These are phyloP conservation scores for Cyclostephanos invisitatus DNA, from an alignment of 108 stramenopile species.

Conservation along the genomic window DNA sequence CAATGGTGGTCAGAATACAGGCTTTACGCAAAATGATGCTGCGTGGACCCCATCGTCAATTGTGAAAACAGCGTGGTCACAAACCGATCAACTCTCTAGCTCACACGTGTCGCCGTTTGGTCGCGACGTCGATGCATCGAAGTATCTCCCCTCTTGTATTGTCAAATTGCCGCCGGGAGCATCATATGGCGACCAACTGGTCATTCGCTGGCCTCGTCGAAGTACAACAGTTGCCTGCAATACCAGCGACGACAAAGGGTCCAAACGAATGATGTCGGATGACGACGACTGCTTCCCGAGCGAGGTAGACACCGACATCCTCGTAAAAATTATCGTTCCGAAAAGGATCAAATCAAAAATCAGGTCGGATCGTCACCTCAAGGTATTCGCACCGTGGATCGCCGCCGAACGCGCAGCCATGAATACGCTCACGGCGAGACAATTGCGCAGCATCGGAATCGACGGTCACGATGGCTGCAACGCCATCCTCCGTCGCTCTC, in stretches of 20 bases:
- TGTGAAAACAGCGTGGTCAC: neutral
- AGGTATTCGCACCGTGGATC: constrained; percentile 44
- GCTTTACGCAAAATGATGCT: neutral
- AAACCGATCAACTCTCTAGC: constrained; percentile 1
- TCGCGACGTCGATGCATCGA: constrained; percentile 3
- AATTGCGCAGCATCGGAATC: constrained; percentile 36
- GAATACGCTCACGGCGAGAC: constrained; percentile 21
- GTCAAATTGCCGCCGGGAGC: constrained; percentile 24
- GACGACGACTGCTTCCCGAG: constrained; percentile 1
- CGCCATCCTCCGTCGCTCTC: constrained; percentile 21
- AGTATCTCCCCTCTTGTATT: constrained; percentile 29
- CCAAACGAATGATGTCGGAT: constrained; percentile 13
- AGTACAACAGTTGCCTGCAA: neutral
- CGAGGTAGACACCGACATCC: constrained; percentile 1
- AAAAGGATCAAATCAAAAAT: constrained; percentile 3
- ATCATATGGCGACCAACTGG: constrained; percentile 28
- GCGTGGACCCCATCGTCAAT: neutral
- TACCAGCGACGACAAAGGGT: neutral
- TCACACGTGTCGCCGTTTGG: neutral
- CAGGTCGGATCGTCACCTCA: constrained; percentile 8
- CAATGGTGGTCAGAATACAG: neutral
- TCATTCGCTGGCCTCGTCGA: constrained; percentile 35
- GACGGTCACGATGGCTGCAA: constrained; percentile 16
- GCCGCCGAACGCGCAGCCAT: constrained; percentile 25
- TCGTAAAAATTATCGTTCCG: constrained; percentile 26